Base-by-base conservation (phyloP, 148 eudicot species). In the Camellia lanceoleosa region DNA sequence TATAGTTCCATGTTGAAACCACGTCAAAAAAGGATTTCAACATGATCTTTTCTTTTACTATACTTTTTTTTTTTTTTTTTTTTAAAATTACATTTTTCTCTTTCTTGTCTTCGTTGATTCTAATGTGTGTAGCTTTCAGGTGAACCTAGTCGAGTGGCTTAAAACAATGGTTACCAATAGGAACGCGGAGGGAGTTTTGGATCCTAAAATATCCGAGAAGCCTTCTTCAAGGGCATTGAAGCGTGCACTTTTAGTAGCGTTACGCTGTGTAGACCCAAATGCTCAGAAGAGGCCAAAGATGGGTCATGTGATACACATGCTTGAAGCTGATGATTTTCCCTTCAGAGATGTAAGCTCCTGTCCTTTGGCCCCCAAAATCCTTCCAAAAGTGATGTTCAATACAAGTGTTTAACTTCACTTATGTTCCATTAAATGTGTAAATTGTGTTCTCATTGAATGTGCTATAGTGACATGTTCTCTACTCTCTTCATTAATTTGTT, bases 221-320 rank as follows among this genome's bases (percentile, higher is more conserved):
- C 98, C 97, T 79, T 86, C 97, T 68, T 91, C 98, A 15, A 89
- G 98, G 83, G 91, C 97, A 68, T 67, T 94, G 86, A 94, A 94
- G 82, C 91, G 92, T 19, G 91, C 87, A 4, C 86, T 94, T 73
- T 81, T 92, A 80, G 97, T 94, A 23, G 97, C 95, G 49, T 80
- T 94, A 64, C 97, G 97, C 16, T 94, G 98, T 79, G 97, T 91
- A 14, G 98, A 94, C 74, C 98, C 98, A 47, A 94, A 89, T 84
- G 91, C 91, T 74, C 98, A 91, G 71, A 94, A 94, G 77, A 87
- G 97, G 79, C 98, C 98, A 0, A 92, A 91, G 74, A 94, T 94
- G 93, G 93, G 97, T 47, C 91, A 92, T 19, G 93, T 94, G 61
- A 92, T 94, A 74, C 98, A 94, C 82, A 92, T 91, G 98, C 89